Evolutionary conservation across 176 grass and related monocot genomes (phyloP).

Genomic region (Triticum dicoccoides): DNA sequence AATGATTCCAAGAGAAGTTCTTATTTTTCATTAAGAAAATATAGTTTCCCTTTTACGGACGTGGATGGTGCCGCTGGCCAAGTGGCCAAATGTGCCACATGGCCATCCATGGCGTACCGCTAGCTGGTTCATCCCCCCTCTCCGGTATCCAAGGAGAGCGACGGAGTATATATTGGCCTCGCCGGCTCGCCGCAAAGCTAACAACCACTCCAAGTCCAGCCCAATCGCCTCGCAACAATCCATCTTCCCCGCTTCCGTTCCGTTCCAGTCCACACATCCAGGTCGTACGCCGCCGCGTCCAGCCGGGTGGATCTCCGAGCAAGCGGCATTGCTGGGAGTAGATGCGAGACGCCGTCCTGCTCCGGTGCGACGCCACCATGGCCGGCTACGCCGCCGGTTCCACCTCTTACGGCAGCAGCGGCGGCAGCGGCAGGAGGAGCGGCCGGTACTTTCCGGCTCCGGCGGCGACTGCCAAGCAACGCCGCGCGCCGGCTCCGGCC

Average conservation of each 20-base stretch:
- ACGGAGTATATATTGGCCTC: neutral
- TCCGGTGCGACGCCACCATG: neutral
- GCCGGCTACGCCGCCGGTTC: neutral
- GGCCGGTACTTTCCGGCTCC: neutral
- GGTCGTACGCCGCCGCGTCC: neutral
- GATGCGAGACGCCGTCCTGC: conserved; percentile 27
- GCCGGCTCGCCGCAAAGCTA: neutral
- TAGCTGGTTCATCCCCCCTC: neutral
- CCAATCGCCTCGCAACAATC: neutral
- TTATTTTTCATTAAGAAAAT: no score
- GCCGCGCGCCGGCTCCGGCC: neutral
- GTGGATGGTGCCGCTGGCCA: neutral
- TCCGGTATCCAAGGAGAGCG: neutral
- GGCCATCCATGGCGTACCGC: neutral
- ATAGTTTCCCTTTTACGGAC: neutral
- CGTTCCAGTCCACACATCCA: neutral
- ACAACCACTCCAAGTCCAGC: neutral
- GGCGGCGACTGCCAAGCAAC: neutral
- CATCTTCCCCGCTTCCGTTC: neutral
- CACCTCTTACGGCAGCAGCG: neutral
- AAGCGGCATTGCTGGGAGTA: neutral
- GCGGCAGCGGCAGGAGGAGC: neutral
- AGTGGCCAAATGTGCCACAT: neutral
- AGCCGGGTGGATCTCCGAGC: neutral
- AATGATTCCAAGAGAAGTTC: no score